Base-by-base conservation (phyloP, 306 rosid genomes). In the Acacia confusa region DNA sequence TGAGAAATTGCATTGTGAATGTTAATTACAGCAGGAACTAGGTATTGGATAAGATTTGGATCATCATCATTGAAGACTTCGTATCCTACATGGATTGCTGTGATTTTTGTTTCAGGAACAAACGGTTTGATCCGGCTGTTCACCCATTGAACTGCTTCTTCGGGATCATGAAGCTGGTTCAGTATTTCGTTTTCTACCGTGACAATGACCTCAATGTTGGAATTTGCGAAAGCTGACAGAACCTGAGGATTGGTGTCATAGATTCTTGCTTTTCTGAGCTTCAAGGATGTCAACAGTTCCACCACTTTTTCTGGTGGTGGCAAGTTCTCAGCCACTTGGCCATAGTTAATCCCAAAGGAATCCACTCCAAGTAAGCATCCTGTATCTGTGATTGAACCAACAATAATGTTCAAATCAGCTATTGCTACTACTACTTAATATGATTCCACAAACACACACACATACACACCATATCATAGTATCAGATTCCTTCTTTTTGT, bases 11-110 rank as follows among this genome's bases (percentile, higher is more conserved):
- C 99, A 9, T 77, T 60, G 57, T 95, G 91, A 71, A 95, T 91
- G 93, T 89, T 88, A 57, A 84, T 73, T 87, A 92, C 90, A 45
- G 94, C 97, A 14, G 98, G 99, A 11, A 95, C 92, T 40, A 95
- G 97, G 70, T 80, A 84, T 47, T 85, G 80, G 67, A 90, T 79
- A 1, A 91, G 82, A 4, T 82, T 73, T 3, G 79, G 48, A 44
- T 89, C 97, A 1, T 52, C 88, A 10, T 82, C 94, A 0, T 93
- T 95, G 91, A 82, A 91, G 14, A 95, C 84, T 77, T 95, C 99
- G 48, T 95, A 93, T 19, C 99, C 99, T 6, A 95, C 97, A 1
- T 95, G 98, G 61, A 95, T 95, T 25, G 95, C 97, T 0, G 98
- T 93, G 86, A 95, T 95, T 72, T 82, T 84, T 14, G 98, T 88